Percentiles rank a stretch among this genome's conserved stretches.
phyloP scores from a whole-genome alignment of 805 yeast species.

The Ogataea naganishii region DNA sequence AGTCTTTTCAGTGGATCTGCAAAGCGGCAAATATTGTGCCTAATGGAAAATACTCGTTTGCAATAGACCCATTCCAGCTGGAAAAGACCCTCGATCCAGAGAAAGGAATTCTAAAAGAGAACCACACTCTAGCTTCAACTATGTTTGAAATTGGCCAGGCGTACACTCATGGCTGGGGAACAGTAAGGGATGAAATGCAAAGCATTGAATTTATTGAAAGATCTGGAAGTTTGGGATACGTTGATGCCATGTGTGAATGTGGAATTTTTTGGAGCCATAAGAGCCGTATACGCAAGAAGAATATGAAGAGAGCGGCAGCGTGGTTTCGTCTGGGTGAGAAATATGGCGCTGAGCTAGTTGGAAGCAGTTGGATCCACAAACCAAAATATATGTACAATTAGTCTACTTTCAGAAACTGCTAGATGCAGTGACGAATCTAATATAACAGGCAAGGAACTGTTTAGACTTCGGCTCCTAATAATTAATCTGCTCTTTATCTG shows the following conservation, averaged over 20 bases:
- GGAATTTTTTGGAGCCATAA: slow-evolving; percentile 61
- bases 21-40: slow-evolving; percentile 35
- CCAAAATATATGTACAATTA: slow-evolving; percentile 40
- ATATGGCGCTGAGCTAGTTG: slow-evolving; percentile 52
- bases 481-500: neutral
- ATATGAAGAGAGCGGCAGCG: slow-evolving; percentile 53
- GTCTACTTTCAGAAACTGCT: neutral
- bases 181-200: slow-evolving; percentile 38
- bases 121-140: slow-evolving; percentile 32
- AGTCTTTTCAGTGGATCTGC: slow-evolving; percentile 53
- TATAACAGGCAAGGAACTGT: neutral
- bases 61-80: slow-evolving; percentile 27
- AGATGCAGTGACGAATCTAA: neutral
- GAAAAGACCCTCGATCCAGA: slow-evolving; percentile 21
- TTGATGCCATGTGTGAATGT: slow-evolving; percentile 60
- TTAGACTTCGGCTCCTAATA: neutral
- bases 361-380: slow-evolving; percentile 70
- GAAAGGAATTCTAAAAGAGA: slow-evolving; percentile 26
- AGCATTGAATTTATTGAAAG: slow-evolving; percentile 55
- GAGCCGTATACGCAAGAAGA: slow-evolving; percentile 46
- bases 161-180: slow-evolving; percentile 50
- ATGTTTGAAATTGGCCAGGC: slow-evolving; percentile 56
- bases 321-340: slow-evolving; percentile 62
- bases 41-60: slow-evolving; percentile 10
- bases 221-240: slow-evolving; percentile 60